phyloP scores from a whole-genome alignment of 2,329 filamentous ascomycete genomes.

The Spiromastix sp. region DNA sequence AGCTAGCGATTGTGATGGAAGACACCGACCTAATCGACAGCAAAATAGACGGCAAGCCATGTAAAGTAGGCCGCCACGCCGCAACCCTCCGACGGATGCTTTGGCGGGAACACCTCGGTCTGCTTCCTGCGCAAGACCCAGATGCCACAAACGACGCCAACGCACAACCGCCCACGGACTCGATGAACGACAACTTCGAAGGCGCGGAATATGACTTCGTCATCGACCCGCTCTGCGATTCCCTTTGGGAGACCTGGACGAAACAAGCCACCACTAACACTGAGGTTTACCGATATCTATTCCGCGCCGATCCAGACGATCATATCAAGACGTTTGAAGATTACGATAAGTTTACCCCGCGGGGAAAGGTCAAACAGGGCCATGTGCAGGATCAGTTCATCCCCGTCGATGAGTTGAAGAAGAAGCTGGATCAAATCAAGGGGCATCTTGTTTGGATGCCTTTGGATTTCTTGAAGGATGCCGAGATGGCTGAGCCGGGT shows the following conservation, averaged over 20 bases:
- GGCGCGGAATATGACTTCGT: slow-evolving; percentile 59
- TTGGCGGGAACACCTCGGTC: slow-evolving; percentile 82
- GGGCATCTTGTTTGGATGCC: slow-evolving; percentile 95
- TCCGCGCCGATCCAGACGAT: slow-evolving; percentile 85
- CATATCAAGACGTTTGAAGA: slow-evolving; percentile 82
- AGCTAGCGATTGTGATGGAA: slow-evolving; percentile 78
- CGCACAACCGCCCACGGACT: slow-evolving; percentile 61
- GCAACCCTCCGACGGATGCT: slow-evolving; percentile 74
- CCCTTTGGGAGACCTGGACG: slow-evolving; percentile 64
- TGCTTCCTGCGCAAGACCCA: slow-evolving; percentile 61
- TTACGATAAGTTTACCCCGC: slow-evolving; percentile 67
- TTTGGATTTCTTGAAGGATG: slow-evolving; percentile 73
- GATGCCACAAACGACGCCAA: slow-evolving; percentile 61
- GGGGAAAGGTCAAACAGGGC: slow-evolving; percentile 59
- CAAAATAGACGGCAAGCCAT: slow-evolving; percentile 62
- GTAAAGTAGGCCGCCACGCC: slow-evolving; percentile 63
- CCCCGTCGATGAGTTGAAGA: slow-evolving; percentile 59
- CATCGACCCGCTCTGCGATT: slow-evolving; percentile 58
- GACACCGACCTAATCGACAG: slow-evolving; percentile 60
- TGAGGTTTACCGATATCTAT: slow-evolving; percentile 66
- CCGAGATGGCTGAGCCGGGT: slow-evolving; percentile 80
- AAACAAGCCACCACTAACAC: slow-evolving; percentile 66
- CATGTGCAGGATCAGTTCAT: slow-evolving; percentile 77
- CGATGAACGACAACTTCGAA: slow-evolving; percentile 64
- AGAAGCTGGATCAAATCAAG: slow-evolving; percentile 67